These are phyloP conservation scores for Apiospora aurea DNA, from an alignment of 2,329 filamentous ascomycete genomes.

Conservation along the genomic window DNA sequence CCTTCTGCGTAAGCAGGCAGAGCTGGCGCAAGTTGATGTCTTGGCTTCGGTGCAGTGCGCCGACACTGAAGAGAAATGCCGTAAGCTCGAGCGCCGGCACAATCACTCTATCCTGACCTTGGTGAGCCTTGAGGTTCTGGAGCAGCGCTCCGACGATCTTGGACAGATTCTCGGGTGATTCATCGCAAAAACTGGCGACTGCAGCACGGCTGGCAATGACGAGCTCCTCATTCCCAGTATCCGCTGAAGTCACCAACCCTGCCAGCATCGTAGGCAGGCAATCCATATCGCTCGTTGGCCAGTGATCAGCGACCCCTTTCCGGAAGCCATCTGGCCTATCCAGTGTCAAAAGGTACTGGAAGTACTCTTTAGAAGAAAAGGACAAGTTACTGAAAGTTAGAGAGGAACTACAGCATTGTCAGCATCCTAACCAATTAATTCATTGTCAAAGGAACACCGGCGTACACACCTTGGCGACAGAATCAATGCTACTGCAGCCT, in stretches of 20 bases:
- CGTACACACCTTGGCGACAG: constrained; percentile 54
- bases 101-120: constrained; percentile 72
- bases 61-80: constrained; percentile 77
- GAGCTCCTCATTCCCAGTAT: constrained; percentile 79
- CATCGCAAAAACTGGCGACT: constrained; percentile 61
- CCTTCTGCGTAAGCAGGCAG: constrained; percentile 75
- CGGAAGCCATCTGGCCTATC: constrained; percentile 47
- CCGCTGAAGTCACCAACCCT: constrained; percentile 76
- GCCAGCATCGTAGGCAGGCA: constrained; percentile 65
- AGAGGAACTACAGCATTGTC: constrained; percentile 43
- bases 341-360: constrained; percentile 59
- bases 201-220: constrained; percentile 73
- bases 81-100: constrained; percentile 80
- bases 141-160: constrained; percentile 59
- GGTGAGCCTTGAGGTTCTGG: constrained; percentile 59
- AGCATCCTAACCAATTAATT: constrained; percentile 26
- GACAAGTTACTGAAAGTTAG: constrained; percentile 47
- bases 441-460: constrained; percentile 1
- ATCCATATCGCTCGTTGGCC: constrained; percentile 38
- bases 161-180: constrained; percentile 48
- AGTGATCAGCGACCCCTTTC: constrained; percentile 46
- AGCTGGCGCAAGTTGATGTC: constrained; percentile 60
- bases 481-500: constrained; percentile 57
- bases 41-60: constrained; percentile 51
- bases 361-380: constrained; percentile 68